A percentile compares a stretch with the other conserved stretches of the same genome.
Conservation (phyloP, 192 early-diverging fungal species). For the Coemansia biformis region DNA sequence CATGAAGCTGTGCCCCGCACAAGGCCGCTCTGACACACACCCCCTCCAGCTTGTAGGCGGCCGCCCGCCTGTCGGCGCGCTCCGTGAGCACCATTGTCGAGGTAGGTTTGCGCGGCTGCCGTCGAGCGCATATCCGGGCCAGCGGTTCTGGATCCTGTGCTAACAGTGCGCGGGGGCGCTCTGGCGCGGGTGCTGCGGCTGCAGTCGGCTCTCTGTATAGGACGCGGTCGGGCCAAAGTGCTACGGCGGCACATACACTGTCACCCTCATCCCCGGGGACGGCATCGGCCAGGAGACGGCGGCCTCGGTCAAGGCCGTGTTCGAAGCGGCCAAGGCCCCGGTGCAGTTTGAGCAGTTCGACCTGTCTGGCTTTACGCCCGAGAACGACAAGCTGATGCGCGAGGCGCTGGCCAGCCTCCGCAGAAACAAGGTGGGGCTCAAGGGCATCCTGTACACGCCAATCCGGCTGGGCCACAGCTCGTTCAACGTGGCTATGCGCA, state of each 20-base stretch:
- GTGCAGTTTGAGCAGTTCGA: slow-evolving; percentile 98
- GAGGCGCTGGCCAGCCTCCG: slow-evolving; percentile 86
- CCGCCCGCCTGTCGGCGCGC: slow-evolving; percentile 44
- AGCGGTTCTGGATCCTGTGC: too few relatives aligned
- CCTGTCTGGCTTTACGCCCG: slow-evolving; percentile 83
- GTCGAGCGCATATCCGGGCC: too few relatives aligned
- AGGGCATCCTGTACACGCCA: slow-evolving; percentile 91
- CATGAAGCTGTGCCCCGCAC: too few relatives aligned
- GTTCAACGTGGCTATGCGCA: slow-evolving; percentile 95
- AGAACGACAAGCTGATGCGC: slow-evolving; percentile 77
- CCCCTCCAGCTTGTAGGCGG: slow-evolving; percentile 24
- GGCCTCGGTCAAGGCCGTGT: slow-evolving; percentile 85
- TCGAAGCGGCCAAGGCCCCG: slow-evolving; percentile 87
- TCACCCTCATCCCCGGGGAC: slow-evolving; percentile 97
- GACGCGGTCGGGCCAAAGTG: slow-evolving; percentile 49
- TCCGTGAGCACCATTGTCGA: slow-evolving; percentile 43
- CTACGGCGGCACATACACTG: slow-evolving; percentile 93
- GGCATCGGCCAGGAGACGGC: slow-evolving; percentile 95
- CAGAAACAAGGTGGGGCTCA: slow-evolving; percentile 95
- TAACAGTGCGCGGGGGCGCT: too few relatives aligned
- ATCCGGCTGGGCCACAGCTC: slow-evolving; percentile 84
- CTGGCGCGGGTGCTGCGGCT: too few relatives aligned
- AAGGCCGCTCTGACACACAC: too few relatives aligned
- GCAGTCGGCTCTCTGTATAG: too few relatives aligned
- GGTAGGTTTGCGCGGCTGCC: too few relatives aligned